Evolutionary conservation across 805 yeast genomes (phyloP), one percentile per base, ranked within the genome.

Genomic region (Saccharomycopsis guyanensis): DNA sequence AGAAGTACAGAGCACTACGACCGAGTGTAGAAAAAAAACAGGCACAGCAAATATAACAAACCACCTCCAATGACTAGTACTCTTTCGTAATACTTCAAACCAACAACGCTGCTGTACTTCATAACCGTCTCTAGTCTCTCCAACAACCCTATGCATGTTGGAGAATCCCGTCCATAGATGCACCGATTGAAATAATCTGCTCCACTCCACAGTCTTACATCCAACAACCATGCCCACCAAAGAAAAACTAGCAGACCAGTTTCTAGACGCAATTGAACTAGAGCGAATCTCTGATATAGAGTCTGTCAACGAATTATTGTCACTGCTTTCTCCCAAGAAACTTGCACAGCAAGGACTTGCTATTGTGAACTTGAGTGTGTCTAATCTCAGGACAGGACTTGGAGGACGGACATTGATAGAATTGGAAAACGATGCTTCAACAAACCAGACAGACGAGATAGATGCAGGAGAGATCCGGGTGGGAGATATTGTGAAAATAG

Each of bases 331-430:
- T 1, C 78, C 88, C 1, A 81, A 82, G 57, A 70, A 71, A 46
- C 68, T 91, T n/a, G 82, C 82, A 0, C 63, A 68, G 8, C 70
- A 75, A 43, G 97, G 96, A 0, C 66, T 85, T 22, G 97, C 97
- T 0, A 67, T 86, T 3, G 60, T 79, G 40, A 85, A 88, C 60
- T 66, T 91, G 40, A 59, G 65, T 0, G 65, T 82, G 12, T 71
- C 72, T n/a, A 76, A 78, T 46, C 63, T 84, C 2, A 68, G 82
- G 46, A 82, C 89, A 0, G 95, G 95, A 0, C 64, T 86, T 7
- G 94, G 86, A 13, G 96, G 96, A 1, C 76, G 80, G 48, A 67
- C 78, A 1, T 66, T 82, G 3, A 55, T 86, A 12, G 95, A 86
- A 53, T 62, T 91, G 43, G 67, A 56, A 15, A 64, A 69, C 24